Base-by-base conservation (phyloP, 495 filamentous ascomycete species). In the Aspergillus saccharolyticus region DNA sequence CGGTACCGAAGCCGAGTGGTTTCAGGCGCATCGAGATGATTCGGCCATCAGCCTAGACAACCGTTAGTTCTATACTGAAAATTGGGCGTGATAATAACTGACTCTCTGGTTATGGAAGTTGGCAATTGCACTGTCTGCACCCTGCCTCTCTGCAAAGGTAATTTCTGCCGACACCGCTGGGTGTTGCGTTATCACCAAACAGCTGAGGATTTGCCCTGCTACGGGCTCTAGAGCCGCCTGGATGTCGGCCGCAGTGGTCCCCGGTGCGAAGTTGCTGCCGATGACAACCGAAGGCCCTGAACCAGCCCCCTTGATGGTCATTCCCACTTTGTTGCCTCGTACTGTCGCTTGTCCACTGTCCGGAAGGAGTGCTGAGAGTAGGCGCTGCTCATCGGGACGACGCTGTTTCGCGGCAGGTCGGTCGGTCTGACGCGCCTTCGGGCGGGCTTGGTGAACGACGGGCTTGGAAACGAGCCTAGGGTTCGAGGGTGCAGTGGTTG, bases 231-330 rank as follows among this genome's bases (percentile, higher is more conserved):
- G 81, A 44, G 90, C 91, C 56, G 87, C 85, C 72, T 96, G 89
- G 49, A 97, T 96, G 69, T 98, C 94, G 42, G 89, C 92, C 1
- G 90, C 90, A 4, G 94, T 96, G 3, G 94, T 98, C 42, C 94
- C 94, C 3, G 85, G 85, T 3, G 91, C 91, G 62, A 98, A 93
- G 73, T 97, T 97, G 68, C 85, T 83, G 1, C 87, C 92, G 52
- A 91, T 78, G 14, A 97, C 88, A n/a, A 86, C 80, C 63, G 84
- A 94, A 0, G 91, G 89, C 3, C 71, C 73, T 10, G 73, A 71
- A 0, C 89, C 88, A 2, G 90, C 90, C 19, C 94, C 94, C 59
- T 86, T 81, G 62, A 97, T 96, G 19, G 78, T 83, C 43, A 98
- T 79, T 6, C 87, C 89, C 54, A 58, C 65, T 7, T 63, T 63